These are phyloP conservation scores for Seiridium unicorne DNA, from an alignment of 2,329 filamentous ascomycete species.

Conservation along the genomic window DNA sequence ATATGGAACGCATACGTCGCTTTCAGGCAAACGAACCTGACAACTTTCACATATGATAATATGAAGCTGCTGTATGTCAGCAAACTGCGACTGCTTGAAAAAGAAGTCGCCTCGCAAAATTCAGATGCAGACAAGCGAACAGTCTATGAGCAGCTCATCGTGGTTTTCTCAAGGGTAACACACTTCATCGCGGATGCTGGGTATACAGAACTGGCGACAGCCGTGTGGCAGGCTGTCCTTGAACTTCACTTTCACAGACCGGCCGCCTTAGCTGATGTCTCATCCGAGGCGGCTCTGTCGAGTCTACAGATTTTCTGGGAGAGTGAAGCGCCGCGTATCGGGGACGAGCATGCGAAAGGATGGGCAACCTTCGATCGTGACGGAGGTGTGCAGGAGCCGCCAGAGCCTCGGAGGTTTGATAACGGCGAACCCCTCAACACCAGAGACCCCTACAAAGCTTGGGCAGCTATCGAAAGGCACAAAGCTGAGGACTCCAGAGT, in stretches of 20 bases:
- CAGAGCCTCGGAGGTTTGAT: conserved; percentile 32
- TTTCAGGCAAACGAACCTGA: conserved; percentile 67
- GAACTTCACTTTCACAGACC: conserved; percentile 69
- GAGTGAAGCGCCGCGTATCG: conserved; percentile 74
- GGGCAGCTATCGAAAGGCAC: conserved; percentile 54
- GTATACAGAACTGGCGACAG: conserved; percentile 73
- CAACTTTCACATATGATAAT: conserved; percentile 66
- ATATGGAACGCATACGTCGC: conserved; percentile 76
- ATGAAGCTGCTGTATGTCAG: conserved; percentile 59
- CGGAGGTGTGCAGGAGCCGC: conserved; percentile 35
- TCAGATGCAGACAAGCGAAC: conserved; percentile 4
- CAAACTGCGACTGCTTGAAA: conserved; percentile 46
- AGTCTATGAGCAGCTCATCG: conserved; percentile 50
- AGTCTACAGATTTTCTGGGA: conserved; percentile 81
- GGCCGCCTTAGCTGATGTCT: conserved; percentile 19
- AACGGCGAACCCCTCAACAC: conserved; percentile 23
- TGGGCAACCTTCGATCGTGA: conserved; percentile 59
- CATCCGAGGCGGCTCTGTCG: conserved; percentile 26
- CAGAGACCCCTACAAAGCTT: conserved; percentile 47
- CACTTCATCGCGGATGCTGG: conserved; percentile 74
- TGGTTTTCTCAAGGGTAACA: conserved; percentile 74
- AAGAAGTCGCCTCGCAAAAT: conserved; percentile 10
- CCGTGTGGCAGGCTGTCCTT: conserved; percentile 78
- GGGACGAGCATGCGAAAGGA: conserved; percentile 68
- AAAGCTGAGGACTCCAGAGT: conserved; percentile 46